Percentiles rank a stretch among this genome's conserved stretches.
These are phyloP conservation scores for Gentiana straminea DNA, from an alignment of 257 asterid genomes.

Conservation along the genomic window DNA sequence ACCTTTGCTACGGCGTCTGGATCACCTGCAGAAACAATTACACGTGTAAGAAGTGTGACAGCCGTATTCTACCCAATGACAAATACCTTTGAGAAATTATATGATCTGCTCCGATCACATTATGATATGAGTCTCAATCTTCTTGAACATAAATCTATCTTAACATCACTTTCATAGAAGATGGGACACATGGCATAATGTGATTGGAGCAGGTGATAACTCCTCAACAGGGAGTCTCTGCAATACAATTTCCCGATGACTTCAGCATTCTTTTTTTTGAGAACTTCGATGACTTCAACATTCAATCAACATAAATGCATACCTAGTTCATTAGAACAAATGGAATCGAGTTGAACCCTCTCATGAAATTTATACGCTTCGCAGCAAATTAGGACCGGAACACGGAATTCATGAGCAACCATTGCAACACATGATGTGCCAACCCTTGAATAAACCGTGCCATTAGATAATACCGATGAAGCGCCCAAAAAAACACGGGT, in stretches of 20 bases:
- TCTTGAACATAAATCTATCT: not conserved
- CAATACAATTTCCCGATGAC: no score
- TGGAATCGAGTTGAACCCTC: conserved; percentile 93
- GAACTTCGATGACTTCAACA: no score
- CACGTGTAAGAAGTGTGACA: conserved; percentile 8
- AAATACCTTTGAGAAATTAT: not conserved
- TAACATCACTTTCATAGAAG: not conserved
- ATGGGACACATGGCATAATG: no score
- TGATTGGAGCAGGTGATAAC: no score
- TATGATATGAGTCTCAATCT: no score
- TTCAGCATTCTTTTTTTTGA: no score
- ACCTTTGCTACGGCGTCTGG: conserved; percentile 63
- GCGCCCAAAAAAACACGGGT: conserved; percentile 81
- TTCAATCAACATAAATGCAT: conserved; percentile 7
- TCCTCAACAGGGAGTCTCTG: no score
- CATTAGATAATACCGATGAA: conserved; percentile 72
- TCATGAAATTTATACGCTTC: conserved; percentile 91
- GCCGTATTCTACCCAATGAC: not conserved
- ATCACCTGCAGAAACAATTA: conserved; percentile 32
- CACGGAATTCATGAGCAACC: conserved; percentile 81
- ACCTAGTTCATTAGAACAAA: conserved; percentile 90
- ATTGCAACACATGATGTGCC: conserved; percentile 91
- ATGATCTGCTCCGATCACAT: no score
- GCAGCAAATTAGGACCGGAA: conserved; percentile 77
- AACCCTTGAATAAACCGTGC: conserved; percentile 87